These are phyloP conservation scores for Ziziphus jujuba DNA, from an alignment of 306 rosid species.

Conservation along the genomic window DNA sequence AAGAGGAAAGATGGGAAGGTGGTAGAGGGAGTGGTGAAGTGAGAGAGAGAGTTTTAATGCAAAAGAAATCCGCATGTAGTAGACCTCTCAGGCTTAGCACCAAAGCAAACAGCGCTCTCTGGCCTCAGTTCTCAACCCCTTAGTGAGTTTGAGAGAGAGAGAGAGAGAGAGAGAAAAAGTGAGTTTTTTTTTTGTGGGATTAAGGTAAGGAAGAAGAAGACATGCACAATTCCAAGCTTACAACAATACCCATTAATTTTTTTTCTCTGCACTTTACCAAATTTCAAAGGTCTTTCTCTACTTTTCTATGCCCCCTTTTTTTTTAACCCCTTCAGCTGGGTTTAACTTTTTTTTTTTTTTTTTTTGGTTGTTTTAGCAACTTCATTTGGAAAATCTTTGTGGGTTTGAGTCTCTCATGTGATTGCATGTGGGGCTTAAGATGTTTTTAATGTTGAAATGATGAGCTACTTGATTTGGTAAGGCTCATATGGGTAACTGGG, in stretches of 20 bases:
- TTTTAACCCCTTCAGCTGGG: slow-evolving; percentile 4
- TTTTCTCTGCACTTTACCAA: slow-evolving; percentile 14
- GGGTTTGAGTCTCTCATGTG: slow-evolving; percentile 22
- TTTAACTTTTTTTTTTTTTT: background rate
- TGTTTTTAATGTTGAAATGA: slow-evolving; percentile 7
- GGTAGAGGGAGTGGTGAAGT: slow-evolving; percentile 25
- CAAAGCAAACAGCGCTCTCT: slow-evolving; percentile 6
- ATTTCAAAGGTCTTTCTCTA: slow-evolving; percentile 10
- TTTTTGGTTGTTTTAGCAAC: background rate
- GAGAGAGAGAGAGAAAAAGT: background rate
- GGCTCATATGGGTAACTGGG: slow-evolving; percentile 15
- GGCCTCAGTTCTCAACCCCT: no score
- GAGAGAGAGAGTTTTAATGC: slow-evolving; percentile 30
- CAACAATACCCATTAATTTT: slow-evolving; percentile 27
- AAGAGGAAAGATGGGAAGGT: slow-evolving; percentile 21
- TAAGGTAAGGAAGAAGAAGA: background rate
- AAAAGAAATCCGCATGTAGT: slow-evolving; percentile 30
- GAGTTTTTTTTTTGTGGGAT: slow-evolving; percentile 16
- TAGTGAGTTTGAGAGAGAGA: background rate
- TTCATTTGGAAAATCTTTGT: slow-evolving; percentile 14
- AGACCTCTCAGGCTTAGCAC: slow-evolving; percentile 19
- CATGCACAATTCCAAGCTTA: slow-evolving; percentile 30
- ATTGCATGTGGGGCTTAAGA: slow-evolving; percentile 32
- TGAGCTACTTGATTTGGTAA: slow-evolving; percentile 22
- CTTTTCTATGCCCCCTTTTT: background rate